These are phyloP conservation scores for Calendula officinalis DNA, from an alignment of 129 eudicot species.

Conservation along the genomic window DNA sequence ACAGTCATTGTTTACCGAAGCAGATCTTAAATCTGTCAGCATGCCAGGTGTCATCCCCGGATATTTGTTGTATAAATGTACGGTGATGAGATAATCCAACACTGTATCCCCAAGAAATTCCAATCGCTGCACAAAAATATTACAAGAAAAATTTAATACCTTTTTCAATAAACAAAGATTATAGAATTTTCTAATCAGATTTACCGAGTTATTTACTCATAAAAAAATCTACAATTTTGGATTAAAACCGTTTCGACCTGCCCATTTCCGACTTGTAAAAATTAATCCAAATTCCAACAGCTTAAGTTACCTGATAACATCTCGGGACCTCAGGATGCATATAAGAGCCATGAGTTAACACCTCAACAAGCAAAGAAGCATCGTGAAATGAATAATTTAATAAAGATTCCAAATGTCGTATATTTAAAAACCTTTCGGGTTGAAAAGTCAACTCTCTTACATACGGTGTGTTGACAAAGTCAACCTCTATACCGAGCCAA, in stretches of 20 bases:
- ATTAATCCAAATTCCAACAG: background rate
- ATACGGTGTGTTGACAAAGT: conserved; percentile 43
- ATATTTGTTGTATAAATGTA: conserved; percentile 51
- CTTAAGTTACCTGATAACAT: conserved; percentile 72
- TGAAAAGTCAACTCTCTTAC: conserved; percentile 29
- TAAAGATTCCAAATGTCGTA: conserved; percentile 42
- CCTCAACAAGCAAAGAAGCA: conserved; percentile 74
- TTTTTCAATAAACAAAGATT: too few relatives aligned
- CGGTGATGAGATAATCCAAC: conserved; percentile 69
- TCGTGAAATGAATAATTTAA: conserved; percentile 58
- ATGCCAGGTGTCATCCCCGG: conserved; percentile 79
- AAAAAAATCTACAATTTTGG: too few relatives aligned
- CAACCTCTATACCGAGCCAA: conserved; percentile 82
- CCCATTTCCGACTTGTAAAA: conserved; percentile 37
- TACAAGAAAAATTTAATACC: too few relatives aligned
- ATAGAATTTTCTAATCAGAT: too few relatives aligned
- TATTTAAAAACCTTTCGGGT: conserved; percentile 45
- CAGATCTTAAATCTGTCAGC: conserved; percentile 84
- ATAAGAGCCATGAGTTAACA: conserved; percentile 90
- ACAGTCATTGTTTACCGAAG: conserved; percentile 83
- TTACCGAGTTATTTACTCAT: too few relatives aligned
- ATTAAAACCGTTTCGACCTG: background rate
- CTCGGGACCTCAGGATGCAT: conserved; percentile 77
- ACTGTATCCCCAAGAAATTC: conserved; percentile 93
- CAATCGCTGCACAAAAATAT: conserved; percentile 54